Base-by-base conservation (phyloP, 208 protist species). In the Endotrypanum monterogeii region DNA sequence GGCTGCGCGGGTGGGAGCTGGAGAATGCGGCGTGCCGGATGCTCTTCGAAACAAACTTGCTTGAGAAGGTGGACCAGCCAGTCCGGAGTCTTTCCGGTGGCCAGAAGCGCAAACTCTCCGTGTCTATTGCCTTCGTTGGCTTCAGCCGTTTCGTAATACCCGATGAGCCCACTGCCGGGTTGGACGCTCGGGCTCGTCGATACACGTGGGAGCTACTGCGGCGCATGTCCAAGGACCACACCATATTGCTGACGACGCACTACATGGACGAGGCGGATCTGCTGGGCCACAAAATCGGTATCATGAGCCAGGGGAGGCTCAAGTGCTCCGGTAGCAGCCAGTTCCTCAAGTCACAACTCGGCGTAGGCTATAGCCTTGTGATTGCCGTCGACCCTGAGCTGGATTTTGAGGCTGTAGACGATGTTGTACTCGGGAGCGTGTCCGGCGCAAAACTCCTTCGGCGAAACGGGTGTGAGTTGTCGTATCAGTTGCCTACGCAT, bases 261-360 rank as follows among this genome's bases (percentile, higher is more conserved):
- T 98, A 88, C 78, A 99, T 99, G 98, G 98, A 99, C 70, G 98
- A 99, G 79, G 98, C 98, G 3, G 98, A 99, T 71, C 71, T 95
- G 23, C 85, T 99, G n/a, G 87, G 88, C 12, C 82, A 97, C 74
- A 72, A 84, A 25, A 96, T 99, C 68, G 96, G 88, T 1, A 98
- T 99, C 57, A 92, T 99, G 85, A 85, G 84, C 39, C 71, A 82
- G 25, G 89, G 89, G 39, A 67, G 79, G 1, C 65, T 93, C 32
- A 76, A 87, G 66, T 90, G 85, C 67, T 54, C 71, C 0, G 88
- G 88, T 57, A 87, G 74, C 61, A 88, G 72, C 69, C 60, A 85
- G 67, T 89, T 90, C 55, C 76, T 92, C 28, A 90, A 90, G 78
- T 79, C 67, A 14, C 65, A 71, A 25, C 81, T 89, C 20, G 83